Base-by-base conservation (phyloP, 2,329 filamentous ascomycete species). In the Exophiala phaeomuriformis region DNA sequence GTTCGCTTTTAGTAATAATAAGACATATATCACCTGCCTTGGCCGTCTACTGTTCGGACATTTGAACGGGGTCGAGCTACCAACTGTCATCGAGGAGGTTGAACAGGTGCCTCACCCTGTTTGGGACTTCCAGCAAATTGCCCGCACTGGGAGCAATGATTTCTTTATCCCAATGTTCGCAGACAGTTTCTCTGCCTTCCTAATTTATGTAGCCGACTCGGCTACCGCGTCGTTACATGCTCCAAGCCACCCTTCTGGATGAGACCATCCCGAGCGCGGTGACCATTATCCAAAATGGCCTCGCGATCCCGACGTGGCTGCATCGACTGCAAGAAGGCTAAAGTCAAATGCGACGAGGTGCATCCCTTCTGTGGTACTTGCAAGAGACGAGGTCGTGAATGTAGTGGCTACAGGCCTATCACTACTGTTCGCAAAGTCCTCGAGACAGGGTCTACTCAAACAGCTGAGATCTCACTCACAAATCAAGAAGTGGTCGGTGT, bases 291-390 rank as follows among this genome's bases (percentile, higher is more conserved):
- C 28, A 43, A 10, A 36, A 53, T 53, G 51, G 51, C 42, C 30
- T 47, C 46, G 31, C 29, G 56, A 28, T 60, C 57, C 9, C 36
- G 49, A 47, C 33, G 50, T 33, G 57, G 57, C 49, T 60, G 57
- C 35, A 48, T 60, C 27, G 57, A 60, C 35, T 60, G 57, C 55
- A 60, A 60, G 32, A 47, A 47, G 31, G 55, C 55, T 41, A 60
- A 60, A 27, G 57, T 60, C 29, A 52, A 55, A 44, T 60, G 57
- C 55, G 57, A 60, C 33, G 57, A 60, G 44, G 32, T 44, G n/a
- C 55, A 49, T 36, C 57, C 57, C 4, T 46, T 47, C n/a, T 69
- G 68, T 49, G 66, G 66, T 3, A 68, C 66, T 66, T 73, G 64
- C 54, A 60, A 56, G 44, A 63, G 64, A 33, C 65, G 63, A 9